These are phyloP conservation scores for Apiospora aurea DNA, from an alignment of 2,329 filamentous ascomycete genomes.

Conservation along the genomic window DNA sequence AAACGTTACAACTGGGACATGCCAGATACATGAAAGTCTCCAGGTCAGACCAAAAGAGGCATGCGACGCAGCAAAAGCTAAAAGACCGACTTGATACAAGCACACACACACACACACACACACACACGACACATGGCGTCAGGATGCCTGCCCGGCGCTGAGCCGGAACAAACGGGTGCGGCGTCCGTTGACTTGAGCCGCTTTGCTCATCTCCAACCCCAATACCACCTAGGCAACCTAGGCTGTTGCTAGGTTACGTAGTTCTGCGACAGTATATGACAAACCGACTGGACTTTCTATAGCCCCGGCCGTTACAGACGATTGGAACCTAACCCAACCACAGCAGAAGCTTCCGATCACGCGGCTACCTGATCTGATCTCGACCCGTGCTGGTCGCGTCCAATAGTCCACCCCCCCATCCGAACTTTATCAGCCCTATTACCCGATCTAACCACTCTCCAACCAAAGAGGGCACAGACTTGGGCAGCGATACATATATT, in stretches of 20 bases:
- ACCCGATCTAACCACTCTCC: not conserved
- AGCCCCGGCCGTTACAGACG: not conserved
- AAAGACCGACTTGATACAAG: not conserved
- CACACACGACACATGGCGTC: not conserved
- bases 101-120: not conserved
- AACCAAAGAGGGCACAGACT: not conserved
- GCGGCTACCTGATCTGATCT: conserved; percentile 21
- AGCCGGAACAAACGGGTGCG: not conserved
- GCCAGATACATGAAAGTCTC: not conserved
- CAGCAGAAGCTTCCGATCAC: conserved; percentile 11
- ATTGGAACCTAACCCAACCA: conserved; percentile 12
- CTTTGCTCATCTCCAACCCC: not conserved
- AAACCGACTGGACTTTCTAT: not conserved
- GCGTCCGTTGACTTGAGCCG: conserved; percentile 14
- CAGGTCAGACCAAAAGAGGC: not conserved
- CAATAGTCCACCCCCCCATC: conserved; percentile 6
- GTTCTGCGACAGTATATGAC: not conserved
- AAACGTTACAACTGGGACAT: not conserved
- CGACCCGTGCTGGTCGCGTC: not conserved
- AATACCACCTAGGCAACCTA: not conserved
- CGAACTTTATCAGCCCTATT: conserved; percentile 20
- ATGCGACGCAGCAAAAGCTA: not conserved
- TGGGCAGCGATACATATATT: conserved; percentile 20
- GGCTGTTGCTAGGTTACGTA: not conserved
- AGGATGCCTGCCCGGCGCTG: not conserved